phyloP scores from a whole-genome alignment of 352 stramenopile genomes.

The Phytopythium mirpurense region DNA sequence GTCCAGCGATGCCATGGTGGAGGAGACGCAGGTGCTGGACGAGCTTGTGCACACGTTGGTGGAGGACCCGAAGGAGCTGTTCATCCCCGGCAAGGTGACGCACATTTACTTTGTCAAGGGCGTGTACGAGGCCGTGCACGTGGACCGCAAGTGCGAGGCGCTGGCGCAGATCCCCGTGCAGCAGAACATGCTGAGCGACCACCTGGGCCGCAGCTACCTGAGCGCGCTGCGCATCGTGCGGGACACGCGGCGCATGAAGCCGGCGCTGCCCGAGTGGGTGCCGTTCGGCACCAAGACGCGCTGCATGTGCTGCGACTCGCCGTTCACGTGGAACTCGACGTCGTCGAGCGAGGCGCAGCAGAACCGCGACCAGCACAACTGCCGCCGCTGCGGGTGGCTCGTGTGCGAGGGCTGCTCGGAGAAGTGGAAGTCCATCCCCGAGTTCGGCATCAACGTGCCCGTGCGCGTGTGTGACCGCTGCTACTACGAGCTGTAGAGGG shows the following conservation, averaged over 20 bases:
- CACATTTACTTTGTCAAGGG: constrained; percentile 80
- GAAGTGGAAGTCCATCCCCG: constrained; percentile 79
- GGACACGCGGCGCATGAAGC: constrained; percentile 53
- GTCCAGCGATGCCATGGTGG: constrained; percentile 20
- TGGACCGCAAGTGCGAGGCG: constrained; percentile 66
- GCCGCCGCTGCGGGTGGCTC: constrained; percentile 69
- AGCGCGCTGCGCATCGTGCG: constrained; percentile 74
- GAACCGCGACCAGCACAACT: constrained; percentile 90
- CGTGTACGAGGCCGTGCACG: constrained; percentile 77
- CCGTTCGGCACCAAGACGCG: constrained; percentile 78
- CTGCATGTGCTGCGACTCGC: constrained; percentile 85
- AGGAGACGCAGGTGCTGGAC: constrained; percentile 51
- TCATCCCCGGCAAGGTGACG: constrained; percentile 67
- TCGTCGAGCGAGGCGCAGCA: constrained; percentile 86
- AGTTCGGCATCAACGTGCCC: constrained; percentile 83
- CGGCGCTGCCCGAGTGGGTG: constrained; percentile 59
- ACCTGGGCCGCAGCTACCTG: constrained; percentile 78
- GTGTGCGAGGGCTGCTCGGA: constrained; percentile 84
- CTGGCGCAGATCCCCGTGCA: constrained; percentile 75
- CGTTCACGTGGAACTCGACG: constrained; percentile 89
- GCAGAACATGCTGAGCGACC: constrained; percentile 85
- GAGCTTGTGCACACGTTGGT: constrained; percentile 47
- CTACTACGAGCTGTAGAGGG: constrained; percentile 66
- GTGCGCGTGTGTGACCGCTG: constrained; percentile 84
- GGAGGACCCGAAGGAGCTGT: constrained; percentile 72